Evolutionary conservation across 2,329 filamentous ascomycete genomes (phyloP), one percentile per base, ranked within the genome.

Genomic region (Colletotrichum destructivum): DNA sequence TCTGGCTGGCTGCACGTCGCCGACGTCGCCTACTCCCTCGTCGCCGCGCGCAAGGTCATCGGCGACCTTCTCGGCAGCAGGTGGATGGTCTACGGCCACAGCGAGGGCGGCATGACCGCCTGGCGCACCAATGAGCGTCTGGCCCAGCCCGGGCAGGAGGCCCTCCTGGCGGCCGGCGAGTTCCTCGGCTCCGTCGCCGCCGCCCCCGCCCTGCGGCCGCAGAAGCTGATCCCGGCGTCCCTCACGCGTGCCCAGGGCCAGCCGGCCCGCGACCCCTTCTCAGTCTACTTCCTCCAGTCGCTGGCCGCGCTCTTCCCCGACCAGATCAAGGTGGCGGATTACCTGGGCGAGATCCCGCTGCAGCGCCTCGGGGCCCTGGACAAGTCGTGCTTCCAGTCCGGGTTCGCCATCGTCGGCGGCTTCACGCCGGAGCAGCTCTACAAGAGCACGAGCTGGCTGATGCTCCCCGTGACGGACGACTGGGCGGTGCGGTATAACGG

Each of bases 111-210:
- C 26, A 26, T 26, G 26, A 26, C 26, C 26, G 26, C 26, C 26
- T 26, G 26, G 26, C 26, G 76, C 7, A 77, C 76, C 15, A 74
- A 71, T 18, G 75, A 77, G 67, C 72, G 77, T 8, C 66, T 75
- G 15, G 76, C 76, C 18, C 26, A 26, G 26, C 26, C 26, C 26
- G 26, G 26, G 26, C 26, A 26, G 26, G 62, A 55, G 52, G 47
- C 71, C 9, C 42, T 42, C 11, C 62, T 69, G 56, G 40, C 68
- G n/a, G 68, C 69, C n/a, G 69, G 74, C 5, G 40, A 42, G 9
- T 64, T 75, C 42, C 8, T 75, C n/a, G 74, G 72, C 15, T 66
- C 69, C 13, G 72, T 73, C 12, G 59, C 74, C 11, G 64, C 57
- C 23, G 69, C 72, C 2, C 74, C 72, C 5, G 72, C 72, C 13